Evolutionary conservation across 2,329 filamentous ascomycete species (phyloP), one percentile per base, ranked within the genome.

Genomic region (Pochonia chlamydosporia): DNA sequence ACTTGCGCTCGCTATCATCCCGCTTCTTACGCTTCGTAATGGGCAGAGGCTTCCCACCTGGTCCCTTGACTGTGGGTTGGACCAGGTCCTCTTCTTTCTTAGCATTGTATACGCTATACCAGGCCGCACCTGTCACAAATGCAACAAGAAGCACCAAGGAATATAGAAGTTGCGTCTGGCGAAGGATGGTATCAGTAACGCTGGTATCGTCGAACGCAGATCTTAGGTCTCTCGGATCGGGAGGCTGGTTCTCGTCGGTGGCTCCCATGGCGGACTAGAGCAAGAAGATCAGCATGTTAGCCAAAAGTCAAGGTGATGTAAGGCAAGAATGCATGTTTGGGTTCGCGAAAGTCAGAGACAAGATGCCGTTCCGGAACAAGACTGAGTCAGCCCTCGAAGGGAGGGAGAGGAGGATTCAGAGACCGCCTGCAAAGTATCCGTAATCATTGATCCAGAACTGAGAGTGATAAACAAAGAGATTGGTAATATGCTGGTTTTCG

Each of bases 31-130:
- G 81, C 62, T 82, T 86, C 50, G 75, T 79, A 43, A 73, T 63
- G n/a, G 89, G 90, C 46, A 96, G 73, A 28, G 89, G 89, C 64
- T 95, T 91, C 55, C 91, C 92, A 47, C 89, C 91, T 1, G 91
- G 90, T n/a, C 91, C 91, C 45, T 76, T 82, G 54, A 79, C 66
- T 26, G 66, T 72, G 20, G 73, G 76, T 44, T 66, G 63, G 20
- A 71, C 61, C 30, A 71, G 59, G 52, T 73, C 68, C 31, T 76
- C 74, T 48, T 73, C 70, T 45, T 70, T 74, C 54, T 70, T 72
- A 25, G 75, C 71, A 47, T 70, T 73, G 59, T 74, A 64, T 36
- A 81, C 69, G 58, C 75, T 79, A 61, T 79, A 74, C 51, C 73
- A 68, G 28, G 72, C 73, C 39, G 75, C 73, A 46, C 73, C 64